These are phyloP conservation scores for Allium sativum DNA, from an alignment of 106 monocot genomes.

Conservation along the genomic window DNA sequence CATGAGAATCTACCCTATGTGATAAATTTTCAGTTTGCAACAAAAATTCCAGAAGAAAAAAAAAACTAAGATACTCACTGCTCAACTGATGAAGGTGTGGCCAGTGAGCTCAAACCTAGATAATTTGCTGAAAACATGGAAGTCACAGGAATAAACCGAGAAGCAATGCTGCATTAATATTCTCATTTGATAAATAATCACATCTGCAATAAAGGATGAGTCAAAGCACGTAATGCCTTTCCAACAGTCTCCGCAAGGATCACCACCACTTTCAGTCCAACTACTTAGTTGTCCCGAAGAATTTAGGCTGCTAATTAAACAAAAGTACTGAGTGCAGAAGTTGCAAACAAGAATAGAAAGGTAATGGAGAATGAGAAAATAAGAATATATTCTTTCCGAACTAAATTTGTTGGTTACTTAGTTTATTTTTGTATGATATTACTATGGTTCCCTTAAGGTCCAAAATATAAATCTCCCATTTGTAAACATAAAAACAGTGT, in stretches of 20 bases:
- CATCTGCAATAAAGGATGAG: conserved; percentile 47
- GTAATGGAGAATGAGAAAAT: background rate
- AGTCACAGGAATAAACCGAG: background rate
- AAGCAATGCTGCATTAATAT: background rate
- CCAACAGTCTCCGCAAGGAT: conserved; percentile 64
- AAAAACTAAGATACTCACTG: conserved; percentile 25
- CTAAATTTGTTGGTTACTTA: background rate
- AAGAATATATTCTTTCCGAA: background rate
- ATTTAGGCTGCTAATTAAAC: conserved; percentile 42
- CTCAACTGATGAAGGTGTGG: conserved; percentile 36
- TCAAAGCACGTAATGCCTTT: conserved; percentile 52
- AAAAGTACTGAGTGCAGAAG: conserved; percentile 41
- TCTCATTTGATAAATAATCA: background rate
- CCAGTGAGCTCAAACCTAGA: conserved; percentile 39
- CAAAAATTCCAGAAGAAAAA: background rate
- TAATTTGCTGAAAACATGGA: conserved; percentile 33
- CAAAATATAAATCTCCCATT: too few species aligned
- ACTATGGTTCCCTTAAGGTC: too few species aligned
- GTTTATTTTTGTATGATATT: too few species aligned
- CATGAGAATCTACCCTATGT: too few species aligned
- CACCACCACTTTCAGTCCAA: conserved; percentile 44
- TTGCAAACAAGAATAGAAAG: conserved; percentile 15
- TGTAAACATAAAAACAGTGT: too few species aligned
- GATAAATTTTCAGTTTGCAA: background rate
- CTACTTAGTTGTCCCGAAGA: conserved; percentile 43